Conservation (phyloP, 1,139 yeast species). For the Torulaspora globosa region DNA sequence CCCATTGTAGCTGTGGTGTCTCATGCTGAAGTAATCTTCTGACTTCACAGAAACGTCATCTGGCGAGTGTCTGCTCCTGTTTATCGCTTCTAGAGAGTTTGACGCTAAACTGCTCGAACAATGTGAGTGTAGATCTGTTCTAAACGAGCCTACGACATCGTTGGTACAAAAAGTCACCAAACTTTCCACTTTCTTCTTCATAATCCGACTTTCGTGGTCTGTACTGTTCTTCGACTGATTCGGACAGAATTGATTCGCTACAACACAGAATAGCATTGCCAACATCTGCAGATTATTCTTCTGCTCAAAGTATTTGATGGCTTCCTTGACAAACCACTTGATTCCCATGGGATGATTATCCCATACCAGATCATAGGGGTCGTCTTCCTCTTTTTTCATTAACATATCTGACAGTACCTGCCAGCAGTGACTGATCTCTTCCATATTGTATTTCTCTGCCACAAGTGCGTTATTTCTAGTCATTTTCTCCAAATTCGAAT, state of each 20-base stretch:
- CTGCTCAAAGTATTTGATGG: constrained; percentile 62
- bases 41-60: constrained; percentile 26
- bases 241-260: constrained; percentile 28
- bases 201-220: neutral
- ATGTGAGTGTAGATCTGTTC: constrained; percentile 17
- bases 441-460: constrained; percentile 59
- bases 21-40: constrained; percentile 28
- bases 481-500: constrained; percentile 56
- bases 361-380: constrained; percentile 55
- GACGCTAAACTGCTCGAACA: constrained; percentile 18
- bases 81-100: constrained; percentile 10
- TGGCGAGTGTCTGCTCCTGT: constrained; percentile 12
- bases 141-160: constrained; percentile 12
- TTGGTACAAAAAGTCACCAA: constrained; percentile 20
- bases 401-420: constrained; percentile 45
- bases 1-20: constrained; percentile 12
- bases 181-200: constrained; percentile 17
- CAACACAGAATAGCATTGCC: constrained; percentile 78
- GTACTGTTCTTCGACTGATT: constrained; percentile 2
- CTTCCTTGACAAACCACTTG: constrained; percentile 62
- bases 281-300: constrained; percentile 78
- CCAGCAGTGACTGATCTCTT: constrained; percentile 76
- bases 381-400: constrained; percentile 26
- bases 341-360: constrained; percentile 79
- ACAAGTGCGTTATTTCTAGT: constrained; percentile 70